Percentiles rank a stretch among this genome's conserved stretches.
phyloP scores from a whole-genome alignment of 768 basidiomycete genomes.

The Hericium coralloides region DNA sequence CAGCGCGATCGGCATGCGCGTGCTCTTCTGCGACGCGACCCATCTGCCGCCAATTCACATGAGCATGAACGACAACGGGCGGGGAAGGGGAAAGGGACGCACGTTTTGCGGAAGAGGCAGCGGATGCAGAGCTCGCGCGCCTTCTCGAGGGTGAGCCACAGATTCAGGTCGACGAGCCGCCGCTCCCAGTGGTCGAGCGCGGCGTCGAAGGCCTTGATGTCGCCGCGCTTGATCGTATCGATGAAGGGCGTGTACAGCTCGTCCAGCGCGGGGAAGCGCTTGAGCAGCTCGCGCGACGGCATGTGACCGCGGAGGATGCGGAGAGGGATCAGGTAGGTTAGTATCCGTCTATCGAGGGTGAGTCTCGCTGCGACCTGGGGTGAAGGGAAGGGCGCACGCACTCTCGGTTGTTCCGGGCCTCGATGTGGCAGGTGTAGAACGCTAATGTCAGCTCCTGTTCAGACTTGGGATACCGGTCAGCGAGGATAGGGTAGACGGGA shows the following conservation, averaged over 20 bases:
- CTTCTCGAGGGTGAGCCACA: slow-evolving; percentile 82
- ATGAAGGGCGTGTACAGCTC: slow-evolving; percentile 79
- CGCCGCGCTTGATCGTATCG: slow-evolving; percentile 64
- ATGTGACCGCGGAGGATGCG: slow-evolving; percentile 83
- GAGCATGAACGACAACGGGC: neutral
- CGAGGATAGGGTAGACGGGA: neutral
- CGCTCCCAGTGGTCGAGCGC: slow-evolving; percentile 66
- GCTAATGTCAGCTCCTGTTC: slow-evolving; percentile 83
- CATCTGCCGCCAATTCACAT: slow-evolving; percentile 43
- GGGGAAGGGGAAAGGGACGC: slow-evolving; percentile 22
- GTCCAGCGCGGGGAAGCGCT: slow-evolving; percentile 62
- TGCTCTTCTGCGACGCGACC: slow-evolving; percentile 63
- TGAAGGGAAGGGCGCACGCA: slow-evolving; percentile 28
- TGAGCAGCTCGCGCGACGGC: slow-evolving; percentile 63
- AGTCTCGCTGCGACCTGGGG: neutral
- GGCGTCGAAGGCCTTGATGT: slow-evolving; percentile 72
- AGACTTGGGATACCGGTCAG: slow-evolving; percentile 37
- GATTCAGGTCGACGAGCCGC: slow-evolving; percentile 74
- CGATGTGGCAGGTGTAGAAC: slow-evolving; percentile 72
- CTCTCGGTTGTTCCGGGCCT: slow-evolving; percentile 75
- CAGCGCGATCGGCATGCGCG: slow-evolving; percentile 72
- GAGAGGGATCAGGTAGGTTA: slow-evolving; percentile 86
- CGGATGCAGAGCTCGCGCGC: slow-evolving; percentile 83
- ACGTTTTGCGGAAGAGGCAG: slow-evolving; percentile 74
- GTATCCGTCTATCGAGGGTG: slow-evolving; percentile 55